Base-by-base conservation (phyloP, 352 stramenopile genomes). In the Phytophthora foliorum region DNA sequence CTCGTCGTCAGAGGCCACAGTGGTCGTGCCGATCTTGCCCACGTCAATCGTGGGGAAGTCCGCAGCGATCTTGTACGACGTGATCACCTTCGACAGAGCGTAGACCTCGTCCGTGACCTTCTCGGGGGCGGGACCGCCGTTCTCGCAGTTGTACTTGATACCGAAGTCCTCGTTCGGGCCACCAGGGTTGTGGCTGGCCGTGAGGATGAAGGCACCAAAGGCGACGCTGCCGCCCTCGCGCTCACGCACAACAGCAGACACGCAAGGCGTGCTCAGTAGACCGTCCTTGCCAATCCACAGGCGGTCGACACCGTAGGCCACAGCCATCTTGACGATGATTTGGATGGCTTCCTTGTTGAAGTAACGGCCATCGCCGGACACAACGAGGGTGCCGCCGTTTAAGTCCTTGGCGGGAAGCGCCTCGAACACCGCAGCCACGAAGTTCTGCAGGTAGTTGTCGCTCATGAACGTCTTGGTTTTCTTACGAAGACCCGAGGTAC, bases 401-500 rank as follows among this genome's bases (percentile, higher is more conserved):
- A 99, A 60, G 69, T 99, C 93, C 50, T 93, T 97, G 11, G 93
- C 92, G 27, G 97, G 97, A 41, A 99, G 85, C 41, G 98, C 94
- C 55, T 99, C 95, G 61, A 99, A 99, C 6, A 97, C 97, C 32
- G 94, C 86, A 86, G 99, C 97, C 48, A 99, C 96, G 80, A 97
- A 96, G 83, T 99, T 99, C 78, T 99, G 88, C 27, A 99, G 86
- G 83, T 99, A 99, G 76, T 99, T 92, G 61, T 93, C 80, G 46
- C 96, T 89, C 95, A 99, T 99, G 83, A 99, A 99, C 27, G 96
- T 91, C 77, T 98, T 98, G 4, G 97, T 99, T 89, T 99, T 99
- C 86, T 99, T 99, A 59, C 98, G 89, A 34, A 99, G 82, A 48
- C 98, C 98, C 27, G 93, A 99, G 14, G 98, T 99, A 54, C 98